Base-by-base conservation (phyloP, 1,139 yeast genomes). In the Pichia sp. region DNA sequence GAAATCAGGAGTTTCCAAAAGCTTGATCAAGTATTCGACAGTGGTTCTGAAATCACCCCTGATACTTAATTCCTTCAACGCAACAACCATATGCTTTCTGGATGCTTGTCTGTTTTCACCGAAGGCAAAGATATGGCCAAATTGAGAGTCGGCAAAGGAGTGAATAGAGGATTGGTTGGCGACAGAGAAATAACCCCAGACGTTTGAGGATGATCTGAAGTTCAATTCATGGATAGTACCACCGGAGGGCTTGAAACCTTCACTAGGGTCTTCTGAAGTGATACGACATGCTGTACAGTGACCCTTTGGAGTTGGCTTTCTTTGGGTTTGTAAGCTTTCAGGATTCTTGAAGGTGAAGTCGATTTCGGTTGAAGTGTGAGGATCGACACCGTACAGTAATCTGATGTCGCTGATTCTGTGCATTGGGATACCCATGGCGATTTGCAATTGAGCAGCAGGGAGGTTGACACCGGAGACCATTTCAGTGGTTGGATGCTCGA, bases 201-300 rank as follows among this genome's bases (percentile, higher is more conserved):
- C 99, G 66, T 93, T 93, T 23, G 97, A 90, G 45, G 96, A 87
- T 4, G 99, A 93, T 72, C 98, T 82, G 79, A 93, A 93, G 72
- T 93, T 95, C 70, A 93, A 82, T 71, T 93, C 99, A 65, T 90
- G 97, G 74, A 93, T 80, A 58, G 92, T 84, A 77, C 99, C 99
- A 68, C 97, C 95, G 51, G 97, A 89, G 57, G 99, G 99, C 73
- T 93, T 93, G 80, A 93, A 93, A 50, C 99, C 99, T 76, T 92
- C 98, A 70, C 97, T 95, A 44, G 99, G 99, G 74, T 93, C 99
- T 75, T 93, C 99, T 8, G 97, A 89, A 36, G 99, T 93, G 72
- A 93, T 93, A 78, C 99, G 92, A 76, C 98, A 92, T 53, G 99
- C 99, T 52, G 98, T 93, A 71, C 97, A 89, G 73, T 93, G 99